These are phyloP conservation scores for Skeletonema grethae DNA, from an alignment of 108 stramenopile genomes.

Conservation along the genomic window DNA sequence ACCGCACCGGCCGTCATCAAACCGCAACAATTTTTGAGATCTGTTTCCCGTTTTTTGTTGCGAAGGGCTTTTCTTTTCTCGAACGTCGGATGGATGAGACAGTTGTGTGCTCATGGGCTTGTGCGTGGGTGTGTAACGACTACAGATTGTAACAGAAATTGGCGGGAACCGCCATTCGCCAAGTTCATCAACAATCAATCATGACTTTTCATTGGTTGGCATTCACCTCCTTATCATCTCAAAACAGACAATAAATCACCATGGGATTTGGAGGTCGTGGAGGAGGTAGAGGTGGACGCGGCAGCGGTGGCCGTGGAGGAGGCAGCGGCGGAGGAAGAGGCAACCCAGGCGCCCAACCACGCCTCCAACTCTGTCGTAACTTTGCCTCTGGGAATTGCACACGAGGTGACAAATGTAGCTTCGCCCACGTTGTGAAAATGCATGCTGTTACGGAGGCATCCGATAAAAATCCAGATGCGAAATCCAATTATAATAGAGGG, in stretches of 20 bases:
- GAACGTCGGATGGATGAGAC: too few species aligned
- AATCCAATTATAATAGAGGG: constrained; percentile 21
- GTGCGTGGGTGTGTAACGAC: too few species aligned
- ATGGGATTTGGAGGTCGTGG: constrained; percentile 24
- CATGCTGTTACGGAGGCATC: constrained; percentile 66
- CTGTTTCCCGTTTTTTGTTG: too few species aligned
- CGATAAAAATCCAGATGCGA: constrained; percentile 42
- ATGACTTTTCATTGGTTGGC: not conserved
- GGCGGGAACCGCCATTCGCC: too few species aligned
- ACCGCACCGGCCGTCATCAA: too few species aligned
- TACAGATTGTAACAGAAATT: too few species aligned
- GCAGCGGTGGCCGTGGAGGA: constrained; percentile 37
- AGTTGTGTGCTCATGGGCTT: too few species aligned
- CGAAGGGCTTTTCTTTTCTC: too few species aligned
- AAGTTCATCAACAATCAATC: too few species aligned
- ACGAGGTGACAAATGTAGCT: constrained; percentile 58
- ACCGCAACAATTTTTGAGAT: too few species aligned
- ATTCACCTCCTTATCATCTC: not conserved
- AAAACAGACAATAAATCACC: not conserved
- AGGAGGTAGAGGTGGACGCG: constrained; percentile 46
- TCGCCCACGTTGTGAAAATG: constrained; percentile 71
- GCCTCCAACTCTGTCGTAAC: constrained; percentile 53
- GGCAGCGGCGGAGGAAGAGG: constrained; percentile 44
- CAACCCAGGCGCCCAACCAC: constrained; percentile 25
- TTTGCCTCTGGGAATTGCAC: constrained; percentile 68